Percentiles rank a stretch among this genome's conserved stretches.
Conservation (phyloP, 176 grass and related monocot species). For the Bromus sterilis region DNA sequence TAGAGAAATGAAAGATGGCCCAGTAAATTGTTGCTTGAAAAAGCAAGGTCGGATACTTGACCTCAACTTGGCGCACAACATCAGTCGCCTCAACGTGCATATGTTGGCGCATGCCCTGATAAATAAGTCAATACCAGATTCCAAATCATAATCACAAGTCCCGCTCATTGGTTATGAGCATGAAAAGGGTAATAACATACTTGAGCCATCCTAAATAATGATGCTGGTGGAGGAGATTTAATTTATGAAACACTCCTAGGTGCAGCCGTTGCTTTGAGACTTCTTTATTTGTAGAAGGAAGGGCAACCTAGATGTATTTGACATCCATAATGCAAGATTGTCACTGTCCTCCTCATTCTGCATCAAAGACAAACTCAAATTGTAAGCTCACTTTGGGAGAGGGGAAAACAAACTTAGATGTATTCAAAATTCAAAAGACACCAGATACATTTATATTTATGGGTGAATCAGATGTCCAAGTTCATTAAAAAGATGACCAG, state of each 20-base stretch:
- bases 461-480: no score
- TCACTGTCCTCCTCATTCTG: no score
- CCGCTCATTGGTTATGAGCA: background rate
- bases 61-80: constrained; percentile 82
- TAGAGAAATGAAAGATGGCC: constrained; percentile 56
- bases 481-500: no score
- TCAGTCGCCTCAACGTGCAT: constrained; percentile 63
- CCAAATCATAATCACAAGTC: background rate
- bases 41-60: constrained; percentile 91
- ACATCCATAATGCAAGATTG: no score
- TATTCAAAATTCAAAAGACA: no score
- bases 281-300: no score
- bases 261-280: constrained; percentile 66
- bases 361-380: no score
- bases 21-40: constrained; percentile 93
- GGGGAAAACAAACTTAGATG: no score
- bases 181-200: constrained; percentile 29
- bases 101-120: constrained; percentile 64
- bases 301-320: no score
- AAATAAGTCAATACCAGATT: constrained; percentile 7
- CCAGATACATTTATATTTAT: no score
- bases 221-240: constrained; percentile 73
- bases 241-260: constrained; percentile 48
- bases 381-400: no score
- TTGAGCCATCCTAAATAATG: constrained; percentile 90